Conservation (phyloP, 352 stramenopile species). For the Phytophthora palmivora region DNA sequence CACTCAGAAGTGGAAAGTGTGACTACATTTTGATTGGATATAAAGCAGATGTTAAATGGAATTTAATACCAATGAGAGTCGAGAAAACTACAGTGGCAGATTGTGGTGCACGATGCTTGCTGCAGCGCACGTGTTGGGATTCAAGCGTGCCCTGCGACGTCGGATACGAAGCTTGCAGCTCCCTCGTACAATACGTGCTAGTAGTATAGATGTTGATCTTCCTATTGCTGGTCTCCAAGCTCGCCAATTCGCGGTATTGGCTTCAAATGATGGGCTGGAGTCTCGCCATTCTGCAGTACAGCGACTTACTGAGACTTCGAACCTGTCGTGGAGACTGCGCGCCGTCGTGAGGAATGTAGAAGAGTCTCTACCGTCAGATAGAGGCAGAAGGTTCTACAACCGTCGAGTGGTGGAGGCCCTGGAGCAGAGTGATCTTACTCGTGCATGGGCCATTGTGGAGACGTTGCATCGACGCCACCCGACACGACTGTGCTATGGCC, state of each 20-base stretch:
- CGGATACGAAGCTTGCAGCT: slow-evolving; percentile 1
- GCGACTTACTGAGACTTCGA: slow-evolving; percentile 22
- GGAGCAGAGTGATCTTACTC: slow-evolving; percentile 34
- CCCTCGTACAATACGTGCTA: neutral
- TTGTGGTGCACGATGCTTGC: slow-evolving; percentile 12
- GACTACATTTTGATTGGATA: slow-evolving; percentile 16
- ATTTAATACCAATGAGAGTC: slow-evolving; percentile 13
- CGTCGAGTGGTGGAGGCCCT: slow-evolving; percentile 42
- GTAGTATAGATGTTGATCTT: slow-evolving; percentile 2
- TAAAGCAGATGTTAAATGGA: neutral
- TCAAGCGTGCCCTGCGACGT: slow-evolving; percentile 26
- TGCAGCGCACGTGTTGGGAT: slow-evolving; percentile 12
- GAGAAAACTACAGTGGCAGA: neutral
- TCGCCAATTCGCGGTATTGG: slow-evolving; percentile 29
- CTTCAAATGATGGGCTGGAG: slow-evolving; percentile 7
- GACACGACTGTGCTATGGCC: slow-evolving; percentile 38
- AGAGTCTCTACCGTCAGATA: slow-evolving; percentile 23
- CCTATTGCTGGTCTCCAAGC: slow-evolving; percentile 4
- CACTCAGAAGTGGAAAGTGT: slow-evolving; percentile 11
- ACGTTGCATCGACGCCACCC: slow-evolving; percentile 31
- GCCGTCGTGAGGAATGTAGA: slow-evolving; percentile 24
- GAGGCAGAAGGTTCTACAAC: slow-evolving; percentile 59
- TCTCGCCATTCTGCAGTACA: slow-evolving; percentile 7
- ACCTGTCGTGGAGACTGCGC: slow-evolving; percentile 26
- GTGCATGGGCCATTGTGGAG: slow-evolving; percentile 39